Evolutionary conservation across 78 protist species (phyloP).

Genomic region (Dictyostelium firmibasis): DNA sequence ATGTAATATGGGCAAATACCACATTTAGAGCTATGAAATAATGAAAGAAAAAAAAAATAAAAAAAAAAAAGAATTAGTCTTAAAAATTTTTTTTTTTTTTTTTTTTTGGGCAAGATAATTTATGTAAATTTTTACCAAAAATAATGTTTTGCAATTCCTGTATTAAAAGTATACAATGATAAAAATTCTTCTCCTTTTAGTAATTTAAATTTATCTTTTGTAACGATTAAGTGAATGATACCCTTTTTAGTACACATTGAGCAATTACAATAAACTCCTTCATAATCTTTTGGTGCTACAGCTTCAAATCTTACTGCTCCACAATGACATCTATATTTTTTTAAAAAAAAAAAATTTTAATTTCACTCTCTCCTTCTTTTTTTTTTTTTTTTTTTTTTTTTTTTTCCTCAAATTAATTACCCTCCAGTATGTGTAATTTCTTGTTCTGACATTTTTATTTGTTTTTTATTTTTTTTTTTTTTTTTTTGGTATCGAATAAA

Average conservation of each 20-base stretch:
- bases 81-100: no score
- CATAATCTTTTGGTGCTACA: not conserved
- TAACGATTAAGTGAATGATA: constrained; percentile 15
- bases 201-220: constrained; percentile 4
- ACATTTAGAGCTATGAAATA: constrained; percentile 2
- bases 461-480: no score
- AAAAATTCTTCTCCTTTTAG: constrained; percentile 15
- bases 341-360: no score
- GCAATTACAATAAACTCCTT: constrained; percentile 41
- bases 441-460: not conserved
- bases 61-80: not conserved
- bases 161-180: constrained; percentile 70
- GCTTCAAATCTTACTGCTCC: constrained; percentile 23
- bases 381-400: no score
- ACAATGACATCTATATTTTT: constrained; percentile 35
- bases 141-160: constrained; percentile 55
- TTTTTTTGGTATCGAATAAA: no score
- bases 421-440: not conserved
- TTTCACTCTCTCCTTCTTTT: not conserved
- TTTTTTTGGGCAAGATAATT: not conserved
- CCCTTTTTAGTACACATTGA: constrained; percentile 45
- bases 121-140: constrained; percentile 7
- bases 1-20: constrained; percentile 65
- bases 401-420: not conserved
- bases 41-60: not conserved